A percentile compares a stretch with the other conserved stretches of the same genome.
Conservation (phyloP, 768 basidiomycete species). For the Panus rudis region DNA sequence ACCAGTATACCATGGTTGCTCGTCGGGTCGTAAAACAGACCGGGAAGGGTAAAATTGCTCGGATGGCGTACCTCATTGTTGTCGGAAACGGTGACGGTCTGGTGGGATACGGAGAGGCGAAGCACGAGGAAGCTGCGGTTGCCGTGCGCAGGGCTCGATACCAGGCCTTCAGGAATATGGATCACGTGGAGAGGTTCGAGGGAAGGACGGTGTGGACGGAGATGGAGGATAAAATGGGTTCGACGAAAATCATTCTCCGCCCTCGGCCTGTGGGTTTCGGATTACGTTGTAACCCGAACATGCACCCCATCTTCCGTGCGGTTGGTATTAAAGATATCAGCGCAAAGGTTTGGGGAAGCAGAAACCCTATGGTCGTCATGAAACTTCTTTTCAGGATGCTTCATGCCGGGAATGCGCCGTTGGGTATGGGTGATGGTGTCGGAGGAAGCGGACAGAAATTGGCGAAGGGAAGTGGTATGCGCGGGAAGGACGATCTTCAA, state of each 20-base stretch:
- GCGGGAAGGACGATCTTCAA: constrained; percentile 65
- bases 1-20: constrained; percentile 34
- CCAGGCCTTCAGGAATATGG: constrained; percentile 81
- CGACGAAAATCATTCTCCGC: constrained; percentile 73
- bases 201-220: constrained; percentile 93
- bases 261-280: constrained; percentile 89
- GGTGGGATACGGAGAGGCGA: constrained; percentile 78
- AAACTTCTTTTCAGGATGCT: constrained; percentile 80
- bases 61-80: constrained; percentile 55
- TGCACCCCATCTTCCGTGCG: constrained; percentile 86
- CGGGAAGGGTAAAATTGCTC: constrained; percentile 82
- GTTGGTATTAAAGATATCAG: constrained; percentile 94
- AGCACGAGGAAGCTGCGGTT: constrained; percentile 47
- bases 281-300: constrained; percentile 76
- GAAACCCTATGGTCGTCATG: constrained; percentile 80
- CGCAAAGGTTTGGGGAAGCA: constrained; percentile 91
- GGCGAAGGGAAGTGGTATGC: constrained; percentile 71
- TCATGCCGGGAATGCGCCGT: constrained; percentile 75
- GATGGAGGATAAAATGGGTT: constrained; percentile 76
- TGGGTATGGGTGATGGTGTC: constrained; percentile 76
- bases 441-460: constrained; percentile 65
- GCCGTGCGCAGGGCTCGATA: constrained; percentile 55
- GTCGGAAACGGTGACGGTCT: constrained; percentile 81
- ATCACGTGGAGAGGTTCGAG: constrained; percentile 92
- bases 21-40: constrained; percentile 82